Evolutionary conservation across 768 basidiomycete genomes (phyloP), one percentile per base, ranked within the genome.

Genomic region (Lactifluus piperatus): DNA sequence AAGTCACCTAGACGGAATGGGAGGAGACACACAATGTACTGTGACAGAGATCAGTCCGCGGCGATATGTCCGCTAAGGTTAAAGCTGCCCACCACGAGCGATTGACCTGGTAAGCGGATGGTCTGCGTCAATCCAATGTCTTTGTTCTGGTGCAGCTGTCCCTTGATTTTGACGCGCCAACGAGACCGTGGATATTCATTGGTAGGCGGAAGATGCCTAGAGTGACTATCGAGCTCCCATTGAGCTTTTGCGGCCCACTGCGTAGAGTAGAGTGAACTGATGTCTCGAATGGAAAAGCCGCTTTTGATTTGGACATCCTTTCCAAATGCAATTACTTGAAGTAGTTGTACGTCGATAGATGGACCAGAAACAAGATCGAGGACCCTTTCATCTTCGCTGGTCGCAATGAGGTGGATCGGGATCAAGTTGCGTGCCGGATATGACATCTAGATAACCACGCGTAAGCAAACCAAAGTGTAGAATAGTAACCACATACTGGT

Each of bases 301-400:
- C 30, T 24, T 16, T 55, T 11, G 16, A 22, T 14, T n/a, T 41
- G 14, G 20, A 36, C 56, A 18, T 53, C 10, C 8, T 62, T 20
- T 45, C 63, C 63, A 37, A 64, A 64, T 8, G 30, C 56, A 11
- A 64, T 27, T 11, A 41, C 49, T 37, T 55, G 62, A 13, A 54
- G 34, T 6, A 64, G 36, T 11, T 48, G 60, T 20, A 62, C 60
- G 4, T 62, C 39, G 27, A 62, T 58, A 8, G 30, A 14, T 11
- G 63, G 43, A 14, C 22, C 43, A 4, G 1, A 3, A 7, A 44
- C 20, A 4, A 44, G 22, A 44, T 44, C 10, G 22, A 44, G 22
- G 20, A 22, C 43, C 18, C 37, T 18, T 4, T 18, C 18, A 18
- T 16, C 47, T 29, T 49, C 30, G 41, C 60, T 52, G 5, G 56